Percentiles rank a stretch among this genome's conserved stretches.
These are phyloP conservation scores for Gastrolobium villosum DNA, from an alignment of 306 rosid genomes.

Conservation along the genomic window DNA sequence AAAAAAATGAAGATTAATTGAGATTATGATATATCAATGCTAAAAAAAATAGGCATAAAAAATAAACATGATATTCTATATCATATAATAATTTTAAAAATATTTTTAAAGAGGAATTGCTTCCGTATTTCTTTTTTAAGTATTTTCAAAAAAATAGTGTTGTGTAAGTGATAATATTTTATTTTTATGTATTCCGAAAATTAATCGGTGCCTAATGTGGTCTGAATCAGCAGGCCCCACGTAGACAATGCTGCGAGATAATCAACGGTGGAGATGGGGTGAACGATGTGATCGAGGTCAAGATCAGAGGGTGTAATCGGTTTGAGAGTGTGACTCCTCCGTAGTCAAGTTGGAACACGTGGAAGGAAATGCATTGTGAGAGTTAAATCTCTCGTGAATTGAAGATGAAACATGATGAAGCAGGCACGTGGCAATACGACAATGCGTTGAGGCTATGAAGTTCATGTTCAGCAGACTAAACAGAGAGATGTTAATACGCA, in stretches of 20 bases:
- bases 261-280: constrained; percentile 16
- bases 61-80: too few relatives aligned
- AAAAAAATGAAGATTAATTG: too few relatives aligned
- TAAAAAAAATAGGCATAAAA: too few relatives aligned
- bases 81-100: too few relatives aligned
- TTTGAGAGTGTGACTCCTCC: constrained; percentile 72
- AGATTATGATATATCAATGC: too few relatives aligned
- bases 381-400: not conserved
- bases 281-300: constrained; percentile 38
- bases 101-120: too few relatives aligned
- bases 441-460: not conserved
- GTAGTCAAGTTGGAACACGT: not conserved
- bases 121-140: too few relatives aligned
- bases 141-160: too few relatives aligned
- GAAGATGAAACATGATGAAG: not conserved
- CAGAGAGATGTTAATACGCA: not conserved
- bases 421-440: not conserved
- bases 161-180: too few relatives aligned
- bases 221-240: constrained; percentile 69
- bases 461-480: not conserved
- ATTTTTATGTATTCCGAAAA: not conserved
- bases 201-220: constrained; percentile 2
- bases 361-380: not conserved
- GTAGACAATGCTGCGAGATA: constrained; percentile 85
- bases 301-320: constrained; percentile 57